Conservation (phyloP, 2,329 filamentous ascomycete genomes). For the Aotearoamyces nothofagi region DNA sequence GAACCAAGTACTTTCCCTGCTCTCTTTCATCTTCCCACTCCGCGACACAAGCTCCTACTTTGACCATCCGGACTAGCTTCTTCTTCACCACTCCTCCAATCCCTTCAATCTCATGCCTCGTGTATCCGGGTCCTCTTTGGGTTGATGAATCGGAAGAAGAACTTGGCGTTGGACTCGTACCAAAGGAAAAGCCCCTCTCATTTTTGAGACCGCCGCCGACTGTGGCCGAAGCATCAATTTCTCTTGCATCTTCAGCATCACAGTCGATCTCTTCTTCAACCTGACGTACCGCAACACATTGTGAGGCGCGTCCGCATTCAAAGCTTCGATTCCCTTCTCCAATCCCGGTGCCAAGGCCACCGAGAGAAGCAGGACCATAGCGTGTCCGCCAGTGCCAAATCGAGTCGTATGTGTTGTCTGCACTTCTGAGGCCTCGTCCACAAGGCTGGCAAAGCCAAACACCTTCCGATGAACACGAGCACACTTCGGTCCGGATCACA, state of each 20-base stretch:
- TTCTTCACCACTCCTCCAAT: constrained; percentile 80
- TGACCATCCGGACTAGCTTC: constrained; percentile 70
- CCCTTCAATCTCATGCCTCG: constrained; percentile 78
- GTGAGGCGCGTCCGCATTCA: constrained; percentile 64
- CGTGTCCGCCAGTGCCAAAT: constrained; percentile 85
- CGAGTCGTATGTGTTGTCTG: constrained; percentile 41
- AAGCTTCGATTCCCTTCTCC: constrained; percentile 82
- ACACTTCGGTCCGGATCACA: too few species aligned
- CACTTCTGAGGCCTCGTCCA: constrained; percentile 50
- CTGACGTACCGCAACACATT: constrained; percentile 62
- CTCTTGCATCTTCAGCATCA: constrained; percentile 56
- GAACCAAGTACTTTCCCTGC: constrained; percentile 46
- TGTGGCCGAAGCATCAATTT: constrained; percentile 5
- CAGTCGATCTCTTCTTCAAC: constrained; percentile 78
- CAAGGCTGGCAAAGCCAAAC: constrained; percentile 84
- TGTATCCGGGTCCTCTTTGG: constrained; percentile 55
- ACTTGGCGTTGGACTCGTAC: background rate
- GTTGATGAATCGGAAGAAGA: background rate
- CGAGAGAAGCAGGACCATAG: constrained; percentile 64
- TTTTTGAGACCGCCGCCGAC: background rate
- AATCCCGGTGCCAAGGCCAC: constrained; percentile 71
- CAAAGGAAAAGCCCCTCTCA: background rate
- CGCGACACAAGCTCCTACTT: constrained; percentile 69
- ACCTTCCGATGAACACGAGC: constrained; percentile 27
- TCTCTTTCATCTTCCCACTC: constrained; percentile 70